Evolutionary conservation across 805 yeast genomes (phyloP).

Genomic region (Candida nemodendra): DNA sequence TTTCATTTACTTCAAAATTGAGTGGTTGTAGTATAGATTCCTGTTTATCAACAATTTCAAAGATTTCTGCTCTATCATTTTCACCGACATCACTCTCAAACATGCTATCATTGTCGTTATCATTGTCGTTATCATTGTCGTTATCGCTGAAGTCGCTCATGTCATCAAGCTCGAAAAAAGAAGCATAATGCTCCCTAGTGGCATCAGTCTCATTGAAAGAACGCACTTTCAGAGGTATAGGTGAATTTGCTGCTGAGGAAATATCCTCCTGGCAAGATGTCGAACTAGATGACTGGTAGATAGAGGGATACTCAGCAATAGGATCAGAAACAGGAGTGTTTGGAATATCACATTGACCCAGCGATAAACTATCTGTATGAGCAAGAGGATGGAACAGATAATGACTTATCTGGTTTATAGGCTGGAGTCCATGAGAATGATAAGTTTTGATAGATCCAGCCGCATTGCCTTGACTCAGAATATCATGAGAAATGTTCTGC

Average conservation of each 20-base stretch:
- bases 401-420: constrained; percentile 9
- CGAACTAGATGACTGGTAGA: constrained; percentile 17
- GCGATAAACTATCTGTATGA: constrained; percentile 4
- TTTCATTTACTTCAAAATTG: too few species aligned
- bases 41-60: too few species aligned
- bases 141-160: constrained; percentile 20
- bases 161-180: constrained; percentile 20
- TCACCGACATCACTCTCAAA: constrained; percentile 5
- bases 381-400: constrained; percentile 15
- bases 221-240: constrained; percentile 5
- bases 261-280: constrained; percentile 1
- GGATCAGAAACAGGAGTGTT: constrained; percentile 20
- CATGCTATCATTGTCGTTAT: constrained; percentile 6
- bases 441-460: not conserved
- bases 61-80: not conserved
- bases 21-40: too few species aligned
- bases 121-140: constrained; percentile 10
- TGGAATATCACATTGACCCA: constrained; percentile 9
- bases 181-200: constrained; percentile 10
- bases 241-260: constrained; percentile 12
- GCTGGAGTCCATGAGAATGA: not conserved
- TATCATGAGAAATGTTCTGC: not conserved
- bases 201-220: constrained; percentile 10
- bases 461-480: constrained; percentile 4
- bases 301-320: constrained; percentile 18